Conservation (phyloP, 1,284 basidiomycete species). For the Puccinia horiana region DNA sequence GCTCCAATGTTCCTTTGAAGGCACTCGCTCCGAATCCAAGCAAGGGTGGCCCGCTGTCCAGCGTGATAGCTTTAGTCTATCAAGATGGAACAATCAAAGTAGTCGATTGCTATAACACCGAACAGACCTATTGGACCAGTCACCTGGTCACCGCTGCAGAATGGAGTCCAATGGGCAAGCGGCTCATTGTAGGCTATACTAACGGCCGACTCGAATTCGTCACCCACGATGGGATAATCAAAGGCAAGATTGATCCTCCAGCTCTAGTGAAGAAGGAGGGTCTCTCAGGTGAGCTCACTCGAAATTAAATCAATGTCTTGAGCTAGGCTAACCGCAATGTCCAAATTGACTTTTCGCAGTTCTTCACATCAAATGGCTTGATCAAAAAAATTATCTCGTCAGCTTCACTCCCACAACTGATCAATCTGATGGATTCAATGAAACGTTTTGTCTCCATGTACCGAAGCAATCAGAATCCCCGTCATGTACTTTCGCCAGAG, state of each 20-base stretch:
- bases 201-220: slow-evolving; percentile 39
- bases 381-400: slow-evolving; percentile 42
- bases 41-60: slow-evolving; percentile 22
- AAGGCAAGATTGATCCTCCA: slow-evolving; percentile 43
- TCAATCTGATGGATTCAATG: slow-evolving; percentile 13
- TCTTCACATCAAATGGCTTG: slow-evolving; percentile 45
- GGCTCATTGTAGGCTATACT: slow-evolving; percentile 37
- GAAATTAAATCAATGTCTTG: slow-evolving; percentile 3
- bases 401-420: slow-evolving; percentile 18
- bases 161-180: slow-evolving; percentile 50
- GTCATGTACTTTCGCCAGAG: background rate
- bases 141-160: slow-evolving; percentile 37
- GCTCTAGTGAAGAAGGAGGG: slow-evolving; percentile 10
- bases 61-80: slow-evolving; percentile 22
- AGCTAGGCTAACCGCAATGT: background rate
- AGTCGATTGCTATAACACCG: slow-evolving; percentile 37
- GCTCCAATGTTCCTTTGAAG: slow-evolving; percentile 15
- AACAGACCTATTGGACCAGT: slow-evolving; percentile 29
- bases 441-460: slow-evolving; percentile 39
- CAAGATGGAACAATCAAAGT: slow-evolving; percentile 25
- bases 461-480: background rate
- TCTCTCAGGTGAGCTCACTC: slow-evolving; percentile 26
- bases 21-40: slow-evolving; percentile 38
- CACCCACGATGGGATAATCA: slow-evolving; percentile 42
- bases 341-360: background rate